These are phyloP conservation scores for Gardenia jasminoides DNA, from an alignment of 257 asterid genomes.

Conservation along the genomic window DNA sequence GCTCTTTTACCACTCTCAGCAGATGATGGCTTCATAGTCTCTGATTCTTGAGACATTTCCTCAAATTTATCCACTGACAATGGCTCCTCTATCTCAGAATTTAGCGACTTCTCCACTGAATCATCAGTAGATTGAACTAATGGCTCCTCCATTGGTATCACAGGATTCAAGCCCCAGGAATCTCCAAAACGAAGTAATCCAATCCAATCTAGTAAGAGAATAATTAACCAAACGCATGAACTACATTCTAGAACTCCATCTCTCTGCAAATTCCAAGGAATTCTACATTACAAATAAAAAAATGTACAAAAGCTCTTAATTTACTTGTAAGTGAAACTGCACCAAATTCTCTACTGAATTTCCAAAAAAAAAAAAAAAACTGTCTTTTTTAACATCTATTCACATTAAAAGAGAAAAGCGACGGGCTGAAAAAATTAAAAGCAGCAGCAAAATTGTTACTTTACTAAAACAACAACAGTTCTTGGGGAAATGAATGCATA, in stretches of 20 bases:
- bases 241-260: neutral
- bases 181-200: constrained; percentile 1
- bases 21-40: constrained; percentile 35
- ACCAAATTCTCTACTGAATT: neutral
- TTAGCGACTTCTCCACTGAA: constrained; percentile 30
- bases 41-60: constrained; percentile 22
- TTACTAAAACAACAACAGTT: neutral
- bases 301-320: neutral
- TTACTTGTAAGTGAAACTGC: neutral
- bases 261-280: neutral
- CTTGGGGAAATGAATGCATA: neutral
- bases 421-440: neutral
- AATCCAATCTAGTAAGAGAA: neutral
- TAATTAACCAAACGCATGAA: neutral
- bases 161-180: neutral
- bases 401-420: neutral
- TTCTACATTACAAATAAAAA: neutral
- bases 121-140: constrained; percentile 34
- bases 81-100: constrained; percentile 18
- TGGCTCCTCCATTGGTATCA: constrained; percentile 40
- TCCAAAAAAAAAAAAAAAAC: no score
- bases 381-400: neutral
- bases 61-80: constrained; percentile 21
- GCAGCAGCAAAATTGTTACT: neutral
- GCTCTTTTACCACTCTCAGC: constrained; percentile 41